Evolutionary conservation across 1,284 basidiomycete species (phyloP).

Genomic region (Sporisorium sorghi): DNA sequence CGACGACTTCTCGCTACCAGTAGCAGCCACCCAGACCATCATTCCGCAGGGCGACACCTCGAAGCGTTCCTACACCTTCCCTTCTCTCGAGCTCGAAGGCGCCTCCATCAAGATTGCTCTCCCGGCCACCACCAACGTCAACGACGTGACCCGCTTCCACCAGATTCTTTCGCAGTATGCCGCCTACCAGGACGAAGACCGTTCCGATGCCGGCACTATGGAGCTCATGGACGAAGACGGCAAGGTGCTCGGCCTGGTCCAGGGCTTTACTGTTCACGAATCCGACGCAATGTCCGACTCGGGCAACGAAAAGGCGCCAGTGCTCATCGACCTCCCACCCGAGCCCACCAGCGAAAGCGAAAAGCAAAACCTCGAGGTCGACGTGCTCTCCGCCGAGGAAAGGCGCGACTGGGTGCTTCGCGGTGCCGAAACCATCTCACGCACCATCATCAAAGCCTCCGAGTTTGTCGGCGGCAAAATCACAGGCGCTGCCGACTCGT

Average conservation of each 20-base stretch:
- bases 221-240: constrained; percentile 61
- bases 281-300: constrained; percentile 41
- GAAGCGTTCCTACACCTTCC: constrained; percentile 42
- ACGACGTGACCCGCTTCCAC: constrained; percentile 37
- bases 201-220: constrained; percentile 41
- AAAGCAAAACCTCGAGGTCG: constrained; percentile 37
- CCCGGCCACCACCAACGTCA: constrained; percentile 21
- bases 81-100: constrained; percentile 49
- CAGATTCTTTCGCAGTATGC: constrained; percentile 58
- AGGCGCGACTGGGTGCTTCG: constrained; percentile 54
- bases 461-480: constrained; percentile 54
- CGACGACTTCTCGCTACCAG: constrained; percentile 43
- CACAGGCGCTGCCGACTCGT: constrained; percentile 55
- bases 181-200: constrained; percentile 51
- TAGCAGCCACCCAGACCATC: constrained; percentile 48
- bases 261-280: constrained; percentile 49
- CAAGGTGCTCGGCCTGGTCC: constrained; percentile 48
- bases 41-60: constrained; percentile 25
- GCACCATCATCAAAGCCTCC: constrained; percentile 62
- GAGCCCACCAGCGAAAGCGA: constrained; percentile 30
- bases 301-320: constrained; percentile 58
- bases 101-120: constrained; percentile 51
- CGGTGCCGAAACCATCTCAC: constrained; percentile 61
- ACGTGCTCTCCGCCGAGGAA: constrained; percentile 38
- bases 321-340: constrained; percentile 54